These are phyloP conservation scores for Mucor plumbeus DNA, from an alignment of 371 early-diverging fungal species.

Conservation along the genomic window DNA sequence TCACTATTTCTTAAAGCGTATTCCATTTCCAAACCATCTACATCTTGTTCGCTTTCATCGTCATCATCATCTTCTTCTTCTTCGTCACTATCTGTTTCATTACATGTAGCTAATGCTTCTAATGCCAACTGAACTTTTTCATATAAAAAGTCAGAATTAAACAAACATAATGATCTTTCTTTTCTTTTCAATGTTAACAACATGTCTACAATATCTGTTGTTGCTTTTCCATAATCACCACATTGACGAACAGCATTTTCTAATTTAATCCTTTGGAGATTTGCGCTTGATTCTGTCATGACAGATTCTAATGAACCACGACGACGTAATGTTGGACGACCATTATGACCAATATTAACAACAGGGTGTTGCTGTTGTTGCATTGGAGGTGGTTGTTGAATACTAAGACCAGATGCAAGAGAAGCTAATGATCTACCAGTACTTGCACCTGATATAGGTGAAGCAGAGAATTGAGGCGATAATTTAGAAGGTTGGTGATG, in stretches of 20 bases:
- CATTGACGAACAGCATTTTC: conserved; percentile 44
- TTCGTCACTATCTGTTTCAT: conserved; percentile 31
- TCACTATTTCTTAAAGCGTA: conserved; percentile 14
- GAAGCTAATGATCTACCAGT: conserved; percentile 43
- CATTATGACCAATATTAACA: conserved; percentile 14
- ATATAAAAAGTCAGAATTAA: conserved; percentile 52
- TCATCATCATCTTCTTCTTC: conserved; percentile 11
- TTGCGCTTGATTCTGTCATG: conserved; percentile 51
- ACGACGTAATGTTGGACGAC: conserved; percentile 45
- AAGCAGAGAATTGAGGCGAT: conserved; percentile 41
- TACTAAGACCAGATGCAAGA: conserved; percentile 43
- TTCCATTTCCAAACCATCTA: conserved; percentile 13
- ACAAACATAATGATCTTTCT: conserved; percentile 48
- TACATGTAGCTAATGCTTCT: conserved; percentile 49
- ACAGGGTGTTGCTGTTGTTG: conserved; percentile 3
- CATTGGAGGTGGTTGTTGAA: conserved; percentile 33
- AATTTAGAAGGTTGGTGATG: conserved; percentile 15
- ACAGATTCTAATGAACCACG: conserved; percentile 52
- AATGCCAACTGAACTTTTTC: conserved; percentile 51
- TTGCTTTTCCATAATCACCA: conserved; percentile 41
- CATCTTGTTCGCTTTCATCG: neutral
- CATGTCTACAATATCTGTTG: conserved; percentile 56
- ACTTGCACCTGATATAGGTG: conserved; percentile 43
- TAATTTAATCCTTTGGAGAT: conserved; percentile 47
- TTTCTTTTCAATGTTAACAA: conserved; percentile 52